Evolutionary conservation across 2,329 filamentous ascomycete genomes (phyloP), one percentile per base, ranked within the genome.

Genomic region (Pyrenochaeta sp.): DNA sequence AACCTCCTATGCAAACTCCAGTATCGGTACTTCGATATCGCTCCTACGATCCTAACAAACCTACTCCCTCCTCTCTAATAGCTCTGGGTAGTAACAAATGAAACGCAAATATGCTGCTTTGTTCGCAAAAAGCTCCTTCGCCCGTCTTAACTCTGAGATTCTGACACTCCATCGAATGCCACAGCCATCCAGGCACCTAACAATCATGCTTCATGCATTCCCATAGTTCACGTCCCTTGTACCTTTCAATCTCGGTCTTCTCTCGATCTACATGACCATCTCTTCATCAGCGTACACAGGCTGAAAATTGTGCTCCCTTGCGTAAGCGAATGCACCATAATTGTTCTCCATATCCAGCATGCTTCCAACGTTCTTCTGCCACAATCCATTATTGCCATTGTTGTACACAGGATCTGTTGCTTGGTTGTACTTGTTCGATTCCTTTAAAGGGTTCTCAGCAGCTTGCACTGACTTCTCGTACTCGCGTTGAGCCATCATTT

Each of bases 391-490:
- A 46, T 47, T 48, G 55, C 64, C 74, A 58, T 58, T 60, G 35
- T 75, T 82, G 71, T 91, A 92, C n/a, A 88, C 88, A 0, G 90
- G 89, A 59, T 92, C 89, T 2, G 83, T 87, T 0, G 87, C 82
- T 10, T 79, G 79, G 14, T 77, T 82, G 75, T 88, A 88, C 68
- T 52, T 75, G 58, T 35, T 67, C 21, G 69, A 63, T 47, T 72
- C 72, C 54, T 57, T 75, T 64, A 69, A 57, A n/a, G 56, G 45
- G 11, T 54, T 59, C 10, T 58, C 66, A 17, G 56, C 37, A 39
- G 56, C 36, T 40, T 73, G 68, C 2, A 75, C 77, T 2, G 81
- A 82, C 49, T 81, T 77, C 64, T 89, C 83, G 57, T 88, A 86
- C 67, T 90, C 87, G 48, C 85, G 81, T 52, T 82, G 81, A 53